phyloP scores from a whole-genome alignment of 768 basidiomycete species.

The Hemileccinum rubropunctum region DNA sequence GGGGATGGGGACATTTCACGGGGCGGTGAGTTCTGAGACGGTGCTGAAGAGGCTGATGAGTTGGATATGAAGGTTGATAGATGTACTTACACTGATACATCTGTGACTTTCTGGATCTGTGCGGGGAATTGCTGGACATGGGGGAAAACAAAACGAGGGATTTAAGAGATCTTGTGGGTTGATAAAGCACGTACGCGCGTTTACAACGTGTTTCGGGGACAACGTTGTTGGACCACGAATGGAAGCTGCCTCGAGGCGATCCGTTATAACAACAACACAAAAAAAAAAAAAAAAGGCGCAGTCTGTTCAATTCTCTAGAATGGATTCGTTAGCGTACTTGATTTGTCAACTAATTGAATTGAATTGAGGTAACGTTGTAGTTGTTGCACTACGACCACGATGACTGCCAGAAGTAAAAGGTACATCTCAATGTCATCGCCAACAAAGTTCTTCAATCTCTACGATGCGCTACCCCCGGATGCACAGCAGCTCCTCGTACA shows the following conservation, averaged over 20 bases:
- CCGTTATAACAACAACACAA: no score
- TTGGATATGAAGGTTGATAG: no score
- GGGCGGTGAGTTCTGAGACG: conserved; percentile 32
- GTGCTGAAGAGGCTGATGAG: conserved; percentile 7
- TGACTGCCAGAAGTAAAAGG: conserved; percentile 18
- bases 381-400: conserved; percentile 16
- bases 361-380: no score
- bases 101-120: conserved; percentile 54
- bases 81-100: conserved; percentile 37
- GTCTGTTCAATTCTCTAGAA: no score
- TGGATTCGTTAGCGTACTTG: no score
- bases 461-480: conserved; percentile 51
- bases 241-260: conserved; percentile 48
- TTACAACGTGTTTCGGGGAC: background rate
- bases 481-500: conserved; percentile 49
- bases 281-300: no score
- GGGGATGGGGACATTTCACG: conserved; percentile 45
- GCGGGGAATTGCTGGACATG: conserved; percentile 62
- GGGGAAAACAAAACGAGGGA: conserved; percentile 25
- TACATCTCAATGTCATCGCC: no score
- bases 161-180: conserved; percentile 5
- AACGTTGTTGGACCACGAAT: conserved; percentile 42
- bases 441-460: conserved; percentile 47
- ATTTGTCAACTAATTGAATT: no score
- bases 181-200: conserved; percentile 15